These are phyloP conservation scores for Leccinum subgranulosum DNA, from an alignment of 768 basidiomycete genomes.

Conservation along the genomic window DNA sequence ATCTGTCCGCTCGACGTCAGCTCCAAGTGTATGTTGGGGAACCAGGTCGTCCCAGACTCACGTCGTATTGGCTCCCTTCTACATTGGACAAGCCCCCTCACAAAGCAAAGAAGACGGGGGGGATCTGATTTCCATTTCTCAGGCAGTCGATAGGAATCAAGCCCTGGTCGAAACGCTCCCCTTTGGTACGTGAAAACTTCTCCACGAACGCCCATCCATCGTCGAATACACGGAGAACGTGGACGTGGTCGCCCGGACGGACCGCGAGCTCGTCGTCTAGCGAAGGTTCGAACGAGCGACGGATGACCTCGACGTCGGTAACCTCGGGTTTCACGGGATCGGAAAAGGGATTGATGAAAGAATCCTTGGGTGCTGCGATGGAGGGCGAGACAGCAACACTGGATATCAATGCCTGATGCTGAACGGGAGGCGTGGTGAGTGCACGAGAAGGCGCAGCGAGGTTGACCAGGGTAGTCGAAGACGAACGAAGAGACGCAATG, in stretches of 20 bases:
- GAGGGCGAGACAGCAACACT: not conserved
- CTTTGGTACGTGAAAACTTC: constrained; percentile 27
- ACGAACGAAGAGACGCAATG: constrained; percentile 7
- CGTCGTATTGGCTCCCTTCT: not conserved
- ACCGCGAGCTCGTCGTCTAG: constrained; percentile 61
- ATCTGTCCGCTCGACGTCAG: not conserved
- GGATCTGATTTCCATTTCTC: constrained; percentile 43
- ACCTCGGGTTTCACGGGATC: constrained; percentile 34
- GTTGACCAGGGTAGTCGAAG: constrained; percentile 19
- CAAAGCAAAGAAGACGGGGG: constrained; percentile 45
- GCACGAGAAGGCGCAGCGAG: constrained; percentile 15
- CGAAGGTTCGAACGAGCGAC: constrained; percentile 54
- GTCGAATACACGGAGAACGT: constrained; percentile 53
- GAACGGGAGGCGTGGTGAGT: constrained; percentile 11
- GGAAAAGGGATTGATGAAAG: constrained; percentile 31
- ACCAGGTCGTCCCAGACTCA: not conserved
- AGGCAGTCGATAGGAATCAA: constrained; percentile 73
- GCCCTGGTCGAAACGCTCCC: constrained; percentile 33
- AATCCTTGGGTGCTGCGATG: constrained; percentile 8
- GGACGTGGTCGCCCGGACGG: constrained; percentile 47
- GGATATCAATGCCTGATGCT: constrained; percentile 3
- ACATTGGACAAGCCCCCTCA: not conserved
- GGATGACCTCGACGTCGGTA: constrained; percentile 45
- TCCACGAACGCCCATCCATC: constrained; percentile 73
- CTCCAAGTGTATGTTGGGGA: not conserved